phyloP scores from a whole-genome alignment of 495 filamentous ascomycete genomes.

The Astrocystis sublimbata region DNA sequence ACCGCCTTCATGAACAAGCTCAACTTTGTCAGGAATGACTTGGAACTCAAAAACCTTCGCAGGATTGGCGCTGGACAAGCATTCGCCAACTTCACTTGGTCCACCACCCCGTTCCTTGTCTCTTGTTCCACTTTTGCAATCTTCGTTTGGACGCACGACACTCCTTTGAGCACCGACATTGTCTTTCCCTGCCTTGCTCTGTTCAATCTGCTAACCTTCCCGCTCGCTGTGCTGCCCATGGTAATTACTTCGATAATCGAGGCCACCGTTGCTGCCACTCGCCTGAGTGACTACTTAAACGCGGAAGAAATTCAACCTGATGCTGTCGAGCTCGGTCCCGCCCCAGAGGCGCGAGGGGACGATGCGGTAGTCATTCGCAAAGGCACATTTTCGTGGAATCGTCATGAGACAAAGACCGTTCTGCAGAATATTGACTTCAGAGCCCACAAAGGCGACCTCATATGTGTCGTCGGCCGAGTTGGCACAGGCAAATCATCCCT shows the following conservation, averaged over 20 bases:
- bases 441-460: conserved; percentile 86
- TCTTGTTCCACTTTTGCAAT: conserved; percentile 96
- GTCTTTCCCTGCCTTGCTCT: conserved; percentile 90
- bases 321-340: conserved; percentile 68
- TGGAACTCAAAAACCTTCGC: conserved; percentile 90
- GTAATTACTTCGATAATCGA: conserved; percentile 97
- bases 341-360: conserved; percentile 72
- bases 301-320: conserved; percentile 90
- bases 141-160: conserved; percentile 79
- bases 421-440: conserved; percentile 76
- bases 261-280: conserved; percentile 85
- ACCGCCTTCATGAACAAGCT: conserved; percentile 96
- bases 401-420: conserved; percentile 59
- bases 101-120: conserved; percentile 98
- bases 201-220: conserved; percentile 94
- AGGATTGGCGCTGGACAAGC: conserved; percentile 94
- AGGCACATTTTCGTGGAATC: conserved; percentile 94
- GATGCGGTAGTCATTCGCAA: conserved; percentile 81
- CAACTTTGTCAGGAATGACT: conserved; percentile 90
- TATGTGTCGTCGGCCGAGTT: conserved; percentile 92
- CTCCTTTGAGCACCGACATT: conserved; percentile 86
- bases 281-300: conserved; percentile 80
- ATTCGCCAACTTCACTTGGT: conserved; percentile 97
- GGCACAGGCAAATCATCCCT: conserved; percentile 94
- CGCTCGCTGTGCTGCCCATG: conserved; percentile 92